These are phyloP conservation scores for Hyaloperonospora arabidopsidis DNA, from an alignment of 352 stramenopile genomes.

Conservation along the genomic window DNA sequence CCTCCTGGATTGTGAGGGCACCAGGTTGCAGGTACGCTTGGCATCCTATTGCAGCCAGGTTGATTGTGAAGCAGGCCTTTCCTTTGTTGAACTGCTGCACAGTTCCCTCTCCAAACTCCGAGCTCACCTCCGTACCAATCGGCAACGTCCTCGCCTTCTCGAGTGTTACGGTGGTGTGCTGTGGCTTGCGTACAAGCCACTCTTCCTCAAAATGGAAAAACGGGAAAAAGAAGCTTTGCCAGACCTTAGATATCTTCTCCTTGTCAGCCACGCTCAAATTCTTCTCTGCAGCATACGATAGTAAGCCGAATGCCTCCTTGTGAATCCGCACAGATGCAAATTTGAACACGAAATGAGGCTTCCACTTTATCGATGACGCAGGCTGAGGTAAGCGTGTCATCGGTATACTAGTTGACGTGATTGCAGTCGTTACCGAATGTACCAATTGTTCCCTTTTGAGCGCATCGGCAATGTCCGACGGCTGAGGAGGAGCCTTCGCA, in stretches of 20 bases:
- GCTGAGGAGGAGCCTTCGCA: constrained; percentile 34
- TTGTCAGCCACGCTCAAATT: constrained; percentile 74
- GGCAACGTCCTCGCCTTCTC: constrained; percentile 62
- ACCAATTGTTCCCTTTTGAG: constrained; percentile 47
- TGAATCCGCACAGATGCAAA: constrained; percentile 73
- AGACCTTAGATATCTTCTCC: constrained; percentile 79
- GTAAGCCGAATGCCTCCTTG: constrained; percentile 72
- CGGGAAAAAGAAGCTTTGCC: constrained; percentile 78
- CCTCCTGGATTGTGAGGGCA: constrained; percentile 69
- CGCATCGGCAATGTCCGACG: constrained; percentile 52
- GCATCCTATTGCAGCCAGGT: constrained; percentile 41
- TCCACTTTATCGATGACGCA: constrained; percentile 27
- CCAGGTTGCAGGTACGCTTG: constrained; percentile 71
- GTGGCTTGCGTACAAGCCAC: constrained; percentile 73
- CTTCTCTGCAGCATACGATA: constrained; percentile 79
- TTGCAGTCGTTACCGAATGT: constrained; percentile 6
- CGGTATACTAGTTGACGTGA: constrained; percentile 3
- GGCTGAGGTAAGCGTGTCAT: constrained; percentile 7
- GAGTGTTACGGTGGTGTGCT: constrained; percentile 50
- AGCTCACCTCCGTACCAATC: constrained; percentile 65
- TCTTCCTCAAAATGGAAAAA: constrained; percentile 81
- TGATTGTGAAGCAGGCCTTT: constrained; percentile 57
- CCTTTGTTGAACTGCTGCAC: constrained; percentile 66
- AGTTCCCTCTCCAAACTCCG: constrained; percentile 76
- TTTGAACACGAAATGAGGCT: constrained; percentile 68